Percentiles rank a stretch among this genome's conserved stretches.
Evolutionary conservation across 2,329 filamentous ascomycete genomes (phyloP).

Genomic region (Ceratocystis variospora): DNA sequence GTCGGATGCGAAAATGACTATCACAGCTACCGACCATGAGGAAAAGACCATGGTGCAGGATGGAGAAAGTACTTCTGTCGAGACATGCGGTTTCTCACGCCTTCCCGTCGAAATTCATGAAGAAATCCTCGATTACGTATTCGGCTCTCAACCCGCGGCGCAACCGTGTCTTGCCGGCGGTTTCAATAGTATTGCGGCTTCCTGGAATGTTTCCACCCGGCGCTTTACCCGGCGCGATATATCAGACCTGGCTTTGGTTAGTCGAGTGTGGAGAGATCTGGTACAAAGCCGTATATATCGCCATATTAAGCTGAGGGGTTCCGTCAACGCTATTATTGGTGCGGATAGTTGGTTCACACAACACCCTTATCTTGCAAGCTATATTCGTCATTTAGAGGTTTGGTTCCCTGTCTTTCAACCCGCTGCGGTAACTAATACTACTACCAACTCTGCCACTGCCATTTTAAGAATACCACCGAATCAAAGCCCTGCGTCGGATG

Average conservation of each 20-base stretch:
- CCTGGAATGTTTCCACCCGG: constrained; percentile 34
- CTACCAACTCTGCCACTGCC: neutral
- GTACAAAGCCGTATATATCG: constrained; percentile 61
- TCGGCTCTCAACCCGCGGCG: constrained; percentile 51
- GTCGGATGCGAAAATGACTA: neutral
- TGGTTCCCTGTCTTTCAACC: constrained; percentile 65
- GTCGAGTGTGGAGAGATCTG: constrained; percentile 48
- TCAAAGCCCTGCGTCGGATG: neutral
- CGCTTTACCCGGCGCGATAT: constrained; percentile 55
- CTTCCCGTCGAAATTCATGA: constrained; percentile 60
- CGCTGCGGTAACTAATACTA: neutral
- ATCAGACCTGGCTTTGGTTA: constrained; percentile 51
- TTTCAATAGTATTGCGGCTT: constrained; percentile 28
- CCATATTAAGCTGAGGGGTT: constrained; percentile 63
- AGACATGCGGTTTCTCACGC: constrained; percentile 28
- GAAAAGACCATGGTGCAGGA: neutral
- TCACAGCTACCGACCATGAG: neutral
- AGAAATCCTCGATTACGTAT: constrained; percentile 55
- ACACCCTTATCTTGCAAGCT: constrained; percentile 44
- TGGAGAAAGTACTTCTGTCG: neutral
- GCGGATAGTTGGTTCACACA: constrained; percentile 46
- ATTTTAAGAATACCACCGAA: neutral
- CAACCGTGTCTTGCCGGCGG: constrained; percentile 41
- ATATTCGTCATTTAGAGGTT: constrained; percentile 60
- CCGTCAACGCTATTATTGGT: constrained; percentile 45